phyloP scores from a whole-genome alignment of 306 rosid genomes.

The Argentina anserina region DNA sequence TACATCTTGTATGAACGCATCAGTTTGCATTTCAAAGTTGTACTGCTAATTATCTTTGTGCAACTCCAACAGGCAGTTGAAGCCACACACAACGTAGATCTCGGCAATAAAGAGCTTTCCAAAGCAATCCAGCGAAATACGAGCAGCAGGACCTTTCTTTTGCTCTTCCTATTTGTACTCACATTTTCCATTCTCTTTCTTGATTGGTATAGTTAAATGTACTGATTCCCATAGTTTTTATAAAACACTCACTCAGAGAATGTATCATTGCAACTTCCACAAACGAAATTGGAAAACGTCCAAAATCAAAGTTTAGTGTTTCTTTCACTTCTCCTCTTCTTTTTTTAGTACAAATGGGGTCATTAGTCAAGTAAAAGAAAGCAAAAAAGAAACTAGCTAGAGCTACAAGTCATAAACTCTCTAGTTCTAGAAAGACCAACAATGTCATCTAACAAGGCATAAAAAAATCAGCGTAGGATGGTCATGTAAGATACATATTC shows the following conservation, averaged over 20 bases:
- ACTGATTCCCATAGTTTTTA: conserved; percentile 9
- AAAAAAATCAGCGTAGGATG: too few relatives aligned
- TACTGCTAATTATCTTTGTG: not conserved
- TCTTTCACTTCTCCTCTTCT: too few relatives aligned
- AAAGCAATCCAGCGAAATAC: conserved; percentile 84
- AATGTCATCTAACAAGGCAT: too few relatives aligned
- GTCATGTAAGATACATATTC: too few relatives aligned
- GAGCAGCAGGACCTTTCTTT: conserved; percentile 88
- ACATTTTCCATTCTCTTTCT: conserved; percentile 82
- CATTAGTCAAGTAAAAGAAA: too few relatives aligned
- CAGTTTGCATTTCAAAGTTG: not conserved
- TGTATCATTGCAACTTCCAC: not conserved
- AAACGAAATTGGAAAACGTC: not conserved
- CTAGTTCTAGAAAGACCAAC: too few relatives aligned
- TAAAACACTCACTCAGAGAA: not conserved
- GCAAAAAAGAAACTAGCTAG: too few relatives aligned
- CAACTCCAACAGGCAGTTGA: conserved; percentile 69
- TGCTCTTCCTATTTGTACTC: conserved; percentile 80
- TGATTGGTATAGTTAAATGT: conserved; percentile 79
- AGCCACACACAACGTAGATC: conserved; percentile 86
- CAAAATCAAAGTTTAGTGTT: not conserved
- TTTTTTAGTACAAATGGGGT: too few relatives aligned
- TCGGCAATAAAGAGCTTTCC: conserved; percentile 89
- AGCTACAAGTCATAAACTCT: too few relatives aligned
- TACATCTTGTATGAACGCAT: not conserved